phyloP scores from a whole-genome alignment of 371 early-diverging fungal genomes.

The Mortierella sp. region DNA sequence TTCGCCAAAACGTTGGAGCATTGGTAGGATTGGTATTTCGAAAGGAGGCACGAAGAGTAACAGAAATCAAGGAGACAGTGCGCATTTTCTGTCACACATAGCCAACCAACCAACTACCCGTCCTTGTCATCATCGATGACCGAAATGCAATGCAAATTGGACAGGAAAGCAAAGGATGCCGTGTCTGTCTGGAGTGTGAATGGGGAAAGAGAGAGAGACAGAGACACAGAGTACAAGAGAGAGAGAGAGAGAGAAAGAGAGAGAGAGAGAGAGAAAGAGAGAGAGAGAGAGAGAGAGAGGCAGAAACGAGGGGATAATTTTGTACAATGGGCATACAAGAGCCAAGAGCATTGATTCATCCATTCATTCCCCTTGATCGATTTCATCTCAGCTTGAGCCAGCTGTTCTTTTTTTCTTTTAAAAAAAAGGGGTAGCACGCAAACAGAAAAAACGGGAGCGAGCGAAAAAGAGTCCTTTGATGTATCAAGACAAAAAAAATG shows the following conservation, averaged over 20 bases:
- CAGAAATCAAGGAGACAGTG: conserved; percentile 48
- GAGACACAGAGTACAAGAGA: no score
- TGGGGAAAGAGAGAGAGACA: no score
- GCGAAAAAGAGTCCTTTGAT: neutral
- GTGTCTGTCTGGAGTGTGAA: no score
- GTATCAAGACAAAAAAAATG: neutral
- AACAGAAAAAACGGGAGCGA: neutral
- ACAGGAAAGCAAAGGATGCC: no score
- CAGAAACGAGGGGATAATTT: no score
- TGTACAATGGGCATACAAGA: no score
- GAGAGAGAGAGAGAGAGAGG: no score
- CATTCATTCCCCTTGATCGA: neutral
- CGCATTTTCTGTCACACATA: neutral
- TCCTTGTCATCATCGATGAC: no score
- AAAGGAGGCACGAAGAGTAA: conserved; percentile 44
- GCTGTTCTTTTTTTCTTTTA: neutral
- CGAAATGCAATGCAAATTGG: no score
- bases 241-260: no score
- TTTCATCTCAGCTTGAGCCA: neutral
- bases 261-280: no score
- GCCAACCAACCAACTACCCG: neutral
- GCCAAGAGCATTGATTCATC: neutral
- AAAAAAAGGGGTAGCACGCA: neutral
- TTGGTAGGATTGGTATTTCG: neutral
- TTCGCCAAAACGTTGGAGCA: neutral